Conservation (phyloP, 331 rosid genomes). For the Acacia concinna region DNA sequence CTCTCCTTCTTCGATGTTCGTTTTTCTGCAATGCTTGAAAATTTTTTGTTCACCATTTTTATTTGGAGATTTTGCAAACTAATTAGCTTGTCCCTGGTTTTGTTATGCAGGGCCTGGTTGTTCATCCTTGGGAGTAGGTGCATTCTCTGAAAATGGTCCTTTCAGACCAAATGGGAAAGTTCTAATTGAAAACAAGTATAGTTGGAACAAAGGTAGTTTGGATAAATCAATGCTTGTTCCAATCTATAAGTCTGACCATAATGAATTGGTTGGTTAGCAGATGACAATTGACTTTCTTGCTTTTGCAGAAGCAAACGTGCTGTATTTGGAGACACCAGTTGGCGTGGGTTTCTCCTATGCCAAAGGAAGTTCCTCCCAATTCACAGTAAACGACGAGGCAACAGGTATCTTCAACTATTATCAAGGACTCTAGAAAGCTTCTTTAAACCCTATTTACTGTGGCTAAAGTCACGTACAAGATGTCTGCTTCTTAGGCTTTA, state of each 20-base stretch:
- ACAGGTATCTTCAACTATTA: slow-evolving; percentile 50
- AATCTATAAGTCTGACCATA: neutral
- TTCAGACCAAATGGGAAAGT: slow-evolving; percentile 66
- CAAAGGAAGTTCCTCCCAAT: slow-evolving; percentile 48
- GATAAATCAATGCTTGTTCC: slow-evolving; percentile 1
- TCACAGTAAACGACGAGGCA: slow-evolving; percentile 57
- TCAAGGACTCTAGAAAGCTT: slow-evolving; percentile 27
- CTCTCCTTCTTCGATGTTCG: neutral
- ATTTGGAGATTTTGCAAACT: neutral
- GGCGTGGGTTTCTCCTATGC: slow-evolving; percentile 91
- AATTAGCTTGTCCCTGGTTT: slow-evolving; percentile 18
- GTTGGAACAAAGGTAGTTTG: slow-evolving; percentile 68
- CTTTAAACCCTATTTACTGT: slow-evolving; percentile 34
- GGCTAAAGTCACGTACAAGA: slow-evolving; percentile 26
- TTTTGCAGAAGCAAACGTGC: slow-evolving; percentile 67
- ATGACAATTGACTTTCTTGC: neutral
- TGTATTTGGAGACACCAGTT: slow-evolving; percentile 80
- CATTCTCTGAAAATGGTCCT: slow-evolving; percentile 81
- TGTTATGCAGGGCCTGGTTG: slow-evolving; percentile 74
- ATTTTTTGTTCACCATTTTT: neutral
- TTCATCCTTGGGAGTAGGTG: slow-evolving; percentile 84
- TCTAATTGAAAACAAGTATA: slow-evolving; percentile 57
- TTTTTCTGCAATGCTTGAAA: neutral
- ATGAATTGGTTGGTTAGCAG: neutral
- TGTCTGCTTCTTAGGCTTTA: slow-evolving; percentile 33